phyloP scores from a whole-genome alignment of 345 rosid genomes.

The Moricandia moricandioides region DNA sequence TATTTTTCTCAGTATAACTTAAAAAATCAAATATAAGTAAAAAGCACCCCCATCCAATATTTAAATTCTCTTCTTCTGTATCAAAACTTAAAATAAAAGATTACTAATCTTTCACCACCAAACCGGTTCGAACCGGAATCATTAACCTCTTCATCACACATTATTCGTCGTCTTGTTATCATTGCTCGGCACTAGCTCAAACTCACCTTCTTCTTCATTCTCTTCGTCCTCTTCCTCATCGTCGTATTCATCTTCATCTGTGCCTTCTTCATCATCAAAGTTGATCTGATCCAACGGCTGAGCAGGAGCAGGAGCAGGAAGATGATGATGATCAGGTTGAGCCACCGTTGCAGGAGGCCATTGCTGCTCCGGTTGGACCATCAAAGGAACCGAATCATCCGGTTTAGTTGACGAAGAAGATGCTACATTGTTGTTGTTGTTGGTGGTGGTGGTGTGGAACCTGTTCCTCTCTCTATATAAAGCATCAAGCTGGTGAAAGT shows the following conservation, averaged over 20 bases:
- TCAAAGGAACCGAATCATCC: slow-evolving; percentile 50
- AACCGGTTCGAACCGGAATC: slow-evolving; percentile 5
- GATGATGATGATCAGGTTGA: background rate
- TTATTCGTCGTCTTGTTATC: slow-evolving; percentile 35
- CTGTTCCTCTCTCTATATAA: slow-evolving; percentile 54
- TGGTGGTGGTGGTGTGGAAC: slow-evolving; percentile 1
- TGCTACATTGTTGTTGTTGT: slow-evolving; percentile 1
- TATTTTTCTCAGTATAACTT: slow-evolving; percentile 17
- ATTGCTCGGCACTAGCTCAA: slow-evolving; percentile 52
- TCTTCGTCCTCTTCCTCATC: slow-evolving; percentile 48
- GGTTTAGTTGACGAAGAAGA: slow-evolving; percentile 36
- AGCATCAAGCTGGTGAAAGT: slow-evolving; percentile 69
- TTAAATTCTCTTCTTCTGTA: slow-evolving; percentile 29
- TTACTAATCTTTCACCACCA: slow-evolving; percentile 24
- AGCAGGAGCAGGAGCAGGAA: slow-evolving; percentile 5
- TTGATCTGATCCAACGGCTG: slow-evolving; percentile 26
- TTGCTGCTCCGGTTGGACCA: slow-evolving; percentile 73
- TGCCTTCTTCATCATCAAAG: slow-evolving; percentile 45
- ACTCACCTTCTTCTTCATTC: slow-evolving; percentile 54
- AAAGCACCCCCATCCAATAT: slow-evolving; percentile 29
- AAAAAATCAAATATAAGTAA: slow-evolving; percentile 20
- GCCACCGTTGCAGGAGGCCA: slow-evolving; percentile 47
- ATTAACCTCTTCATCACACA: background rate
- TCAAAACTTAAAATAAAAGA: slow-evolving; percentile 30
- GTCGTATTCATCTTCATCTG: slow-evolving; percentile 26